Percentiles rank a stretch among this genome's conserved stretches.
phyloP scores from a whole-genome alignment of 495 filamentous ascomycete species.

The Neurospora sp. region DNA sequence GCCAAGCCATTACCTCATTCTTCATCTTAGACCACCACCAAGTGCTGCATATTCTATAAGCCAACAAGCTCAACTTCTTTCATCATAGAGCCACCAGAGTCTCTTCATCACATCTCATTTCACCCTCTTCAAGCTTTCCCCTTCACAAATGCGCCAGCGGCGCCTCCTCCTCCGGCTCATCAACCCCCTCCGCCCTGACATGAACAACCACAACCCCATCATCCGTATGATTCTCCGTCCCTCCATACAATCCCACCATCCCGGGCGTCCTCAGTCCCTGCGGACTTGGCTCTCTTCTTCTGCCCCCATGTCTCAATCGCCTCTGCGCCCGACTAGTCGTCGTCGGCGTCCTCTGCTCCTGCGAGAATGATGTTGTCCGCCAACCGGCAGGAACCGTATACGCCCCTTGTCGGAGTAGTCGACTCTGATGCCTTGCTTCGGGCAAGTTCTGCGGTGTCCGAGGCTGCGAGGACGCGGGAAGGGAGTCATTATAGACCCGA shows the following conservation, averaged over 20 bases:
- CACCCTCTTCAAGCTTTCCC: not conserved
- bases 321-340: slow-evolving; percentile 2
- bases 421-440: slow-evolving; percentile 39
- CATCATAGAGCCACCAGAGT: not conserved
- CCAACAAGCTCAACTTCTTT: not conserved
- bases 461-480: slow-evolving; percentile 41
- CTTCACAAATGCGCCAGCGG: not conserved
- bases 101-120: not conserved
- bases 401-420: slow-evolving; percentile 23
- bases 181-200: not conserved
- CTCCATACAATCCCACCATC: slow-evolving; percentile 35
- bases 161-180: not conserved
- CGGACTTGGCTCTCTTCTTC: slow-evolving; percentile 19
- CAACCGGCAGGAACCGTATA: slow-evolving; percentile 33
- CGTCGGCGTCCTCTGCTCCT: slow-evolving; percentile 5
- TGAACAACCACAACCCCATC: slow-evolving; percentile 28
- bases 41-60: not conserved
- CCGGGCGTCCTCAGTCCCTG: slow-evolving; percentile 27
- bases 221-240: slow-evolving; percentile 34
- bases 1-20: not conserved
- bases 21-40: not conserved
- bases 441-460: slow-evolving; percentile 46
- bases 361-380: slow-evolving; percentile 6
- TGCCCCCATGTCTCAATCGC: slow-evolving; percentile 5
- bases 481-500: slow-evolving; percentile 42